Percentiles rank a stretch among this genome's conserved stretches.
These are phyloP conservation scores for Amniculicola lignicola DNA, from an alignment of 495 filamentous ascomycete genomes.

Conservation along the genomic window DNA sequence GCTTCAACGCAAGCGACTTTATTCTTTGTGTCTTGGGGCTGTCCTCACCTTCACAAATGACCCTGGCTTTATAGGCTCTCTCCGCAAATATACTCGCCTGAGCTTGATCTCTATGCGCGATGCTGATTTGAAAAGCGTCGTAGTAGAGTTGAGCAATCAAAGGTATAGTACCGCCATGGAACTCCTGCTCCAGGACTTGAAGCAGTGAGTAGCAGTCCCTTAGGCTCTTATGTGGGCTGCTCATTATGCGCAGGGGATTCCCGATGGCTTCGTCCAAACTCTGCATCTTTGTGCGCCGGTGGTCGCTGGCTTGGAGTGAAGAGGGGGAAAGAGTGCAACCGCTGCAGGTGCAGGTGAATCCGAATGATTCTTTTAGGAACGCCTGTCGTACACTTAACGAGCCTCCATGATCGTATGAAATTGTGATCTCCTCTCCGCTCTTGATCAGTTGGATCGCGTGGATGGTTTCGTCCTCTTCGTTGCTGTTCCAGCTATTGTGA, in stretches of 20 bases:
- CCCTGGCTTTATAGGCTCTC: constrained; percentile 36
- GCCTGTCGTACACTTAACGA: constrained; percentile 11
- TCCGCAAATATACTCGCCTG: constrained; percentile 48
- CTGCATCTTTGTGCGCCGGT: constrained; percentile 15
- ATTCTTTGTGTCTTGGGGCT: constrained; percentile 22
- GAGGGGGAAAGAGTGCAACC: constrained; percentile 11
- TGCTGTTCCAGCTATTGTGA: constrained; percentile 34
- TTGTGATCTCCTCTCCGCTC: constrained; percentile 34
- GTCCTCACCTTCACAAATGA: constrained; percentile 27
- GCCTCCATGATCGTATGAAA: constrained; percentile 30
- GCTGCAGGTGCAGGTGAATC: constrained; percentile 28
- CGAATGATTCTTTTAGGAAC: constrained; percentile 19
- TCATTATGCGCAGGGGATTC: constrained; percentile 6
- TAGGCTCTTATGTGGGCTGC: constrained; percentile 7
- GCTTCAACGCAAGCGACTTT: constrained; percentile 37
- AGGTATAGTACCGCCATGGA: background rate
- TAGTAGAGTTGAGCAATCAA: constrained; percentile 38
- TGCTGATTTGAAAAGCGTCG: constrained; percentile 48
- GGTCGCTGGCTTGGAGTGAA: constrained; percentile 21
- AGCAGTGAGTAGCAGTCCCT: constrained; percentile 19
- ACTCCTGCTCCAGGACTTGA: constrained; percentile 18
- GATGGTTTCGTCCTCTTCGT: constrained; percentile 24
- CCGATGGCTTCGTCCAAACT: constrained; percentile 23
- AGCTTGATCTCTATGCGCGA: constrained; percentile 46
- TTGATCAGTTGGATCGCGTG: constrained; percentile 30